These are phyloP conservation scores for Alloascoidea africana DNA, from an alignment of 805 yeast species.

Conservation along the genomic window DNA sequence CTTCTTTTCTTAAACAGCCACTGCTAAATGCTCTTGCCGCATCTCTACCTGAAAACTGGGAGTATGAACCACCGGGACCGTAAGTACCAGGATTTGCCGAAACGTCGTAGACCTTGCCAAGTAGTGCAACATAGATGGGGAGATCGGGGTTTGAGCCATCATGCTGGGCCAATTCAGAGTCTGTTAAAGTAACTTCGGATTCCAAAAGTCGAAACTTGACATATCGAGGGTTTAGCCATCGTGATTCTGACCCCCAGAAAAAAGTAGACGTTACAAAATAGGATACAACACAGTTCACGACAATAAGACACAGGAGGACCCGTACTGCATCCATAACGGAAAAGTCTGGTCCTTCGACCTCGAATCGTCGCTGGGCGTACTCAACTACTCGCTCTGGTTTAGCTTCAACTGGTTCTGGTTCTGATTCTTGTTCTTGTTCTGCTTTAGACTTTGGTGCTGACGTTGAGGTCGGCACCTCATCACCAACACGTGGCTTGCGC, in stretches of 20 bases:
- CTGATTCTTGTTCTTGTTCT: too few species aligned
- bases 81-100: constrained; percentile 31
- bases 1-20: constrained; percentile 42
- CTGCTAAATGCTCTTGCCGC: constrained; percentile 56
- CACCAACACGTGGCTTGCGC: too few species aligned
- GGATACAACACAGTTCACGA: constrained; percentile 32
- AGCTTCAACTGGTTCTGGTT: too few species aligned
- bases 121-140: constrained; percentile 44
- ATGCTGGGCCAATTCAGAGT: constrained; percentile 29
- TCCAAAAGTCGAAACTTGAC: constrained; percentile 13
- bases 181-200: constrained; percentile 20
- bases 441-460: too few species aligned
- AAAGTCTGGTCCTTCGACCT: too few species aligned
- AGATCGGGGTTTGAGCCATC: constrained; percentile 30
- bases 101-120: constrained; percentile 55
- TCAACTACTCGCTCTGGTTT: too few species aligned
- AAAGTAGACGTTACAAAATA: constrained; percentile 41
- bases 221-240: constrained; percentile 29
- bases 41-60: constrained; percentile 46
- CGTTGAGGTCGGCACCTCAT: too few species aligned
- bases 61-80: constrained; percentile 44
- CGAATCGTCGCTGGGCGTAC: too few species aligned
- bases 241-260: constrained; percentile 48
- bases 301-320: constrained; percentile 28
- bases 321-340: constrained; percentile 23